Conservation (phyloP, 345 rosid species). For the Ceriops zippeliana region DNA sequence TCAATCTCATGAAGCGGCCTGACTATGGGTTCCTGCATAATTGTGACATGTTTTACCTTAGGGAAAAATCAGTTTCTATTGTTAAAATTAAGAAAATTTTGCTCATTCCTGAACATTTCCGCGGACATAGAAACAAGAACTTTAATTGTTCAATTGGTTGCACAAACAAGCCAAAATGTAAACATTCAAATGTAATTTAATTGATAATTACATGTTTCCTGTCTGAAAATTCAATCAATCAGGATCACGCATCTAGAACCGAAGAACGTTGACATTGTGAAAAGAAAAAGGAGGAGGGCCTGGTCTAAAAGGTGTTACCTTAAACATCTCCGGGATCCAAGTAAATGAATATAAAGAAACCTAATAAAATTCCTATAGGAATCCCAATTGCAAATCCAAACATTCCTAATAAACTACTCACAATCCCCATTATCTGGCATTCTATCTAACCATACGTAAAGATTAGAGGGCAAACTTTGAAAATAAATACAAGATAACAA, state of each 20-base stretch:
- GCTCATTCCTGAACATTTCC: too few relatives aligned
- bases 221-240: too few relatives aligned
- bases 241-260: not conserved
- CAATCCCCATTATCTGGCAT: slow-evolving; percentile 28
- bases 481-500: too few relatives aligned
- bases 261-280: not conserved
- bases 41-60: not conserved
- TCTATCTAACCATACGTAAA: not conserved
- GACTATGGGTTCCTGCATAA: slow-evolving; percentile 38
- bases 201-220: too few relatives aligned
- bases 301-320: slow-evolving; percentile 22
- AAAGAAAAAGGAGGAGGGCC: not conserved
- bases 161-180: too few relatives aligned
- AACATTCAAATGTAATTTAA: too few relatives aligned
- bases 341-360: slow-evolving; percentile 35
- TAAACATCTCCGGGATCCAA: slow-evolving; percentile 21
- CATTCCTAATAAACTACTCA: slow-evolving; percentile 32
- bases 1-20: slow-evolving; percentile 37
- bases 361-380: slow-evolving; percentile 35
- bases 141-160: too few relatives aligned
- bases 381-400: slow-evolving; percentile 40
- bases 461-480: not conserved
- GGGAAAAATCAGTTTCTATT: not conserved
- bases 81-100: too few relatives aligned
- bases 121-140: too few relatives aligned